Percentiles rank a stretch among this genome's conserved stretches.
These are phyloP conservation scores for Cercospora beticola DNA, from an alignment of 2,329 filamentous ascomycete genomes.

Conservation along the genomic window DNA sequence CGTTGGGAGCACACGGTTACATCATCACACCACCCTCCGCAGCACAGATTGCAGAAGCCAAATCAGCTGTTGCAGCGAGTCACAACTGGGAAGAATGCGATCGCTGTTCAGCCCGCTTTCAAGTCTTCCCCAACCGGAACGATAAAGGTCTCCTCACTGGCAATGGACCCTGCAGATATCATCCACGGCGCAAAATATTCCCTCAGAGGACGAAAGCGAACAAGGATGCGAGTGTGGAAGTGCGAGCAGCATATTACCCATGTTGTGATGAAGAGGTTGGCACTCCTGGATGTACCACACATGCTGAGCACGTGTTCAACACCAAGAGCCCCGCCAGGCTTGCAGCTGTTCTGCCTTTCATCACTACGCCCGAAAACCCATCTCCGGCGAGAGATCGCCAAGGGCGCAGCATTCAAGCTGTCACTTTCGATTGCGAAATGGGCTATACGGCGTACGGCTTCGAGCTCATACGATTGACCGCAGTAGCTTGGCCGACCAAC, in stretches of 20 bases:
- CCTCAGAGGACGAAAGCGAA: slow-evolving; percentile 58
- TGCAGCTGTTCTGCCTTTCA: slow-evolving; percentile 76
- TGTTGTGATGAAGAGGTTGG: slow-evolving; percentile 79
- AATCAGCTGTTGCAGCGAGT: slow-evolving; percentile 62
- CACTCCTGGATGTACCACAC: slow-evolving; percentile 72
- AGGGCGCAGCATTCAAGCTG: slow-evolving; percentile 52
- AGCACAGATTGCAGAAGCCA: slow-evolving; percentile 65
- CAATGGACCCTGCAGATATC: slow-evolving; percentile 76
- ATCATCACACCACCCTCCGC: slow-evolving; percentile 66
- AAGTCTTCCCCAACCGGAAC: slow-evolving; percentile 84
- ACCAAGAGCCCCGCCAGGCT: slow-evolving; percentile 72
- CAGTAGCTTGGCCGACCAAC: slow-evolving; percentile 79
- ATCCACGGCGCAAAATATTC: slow-evolving; percentile 70
- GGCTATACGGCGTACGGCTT: slow-evolving; percentile 86
- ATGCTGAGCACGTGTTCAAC: slow-evolving; percentile 82
- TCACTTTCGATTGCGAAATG: slow-evolving; percentile 97
- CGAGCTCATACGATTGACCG: slow-evolving; percentile 86
- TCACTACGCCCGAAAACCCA: slow-evolving; percentile 68
- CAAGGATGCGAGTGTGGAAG: slow-evolving; percentile 49
- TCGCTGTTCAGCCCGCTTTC: slow-evolving; percentile 80
- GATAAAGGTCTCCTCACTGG: slow-evolving; percentile 74
- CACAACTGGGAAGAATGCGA: slow-evolving; percentile 86
- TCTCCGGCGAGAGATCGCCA: slow-evolving; percentile 44
- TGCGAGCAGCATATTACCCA: slow-evolving; percentile 62
- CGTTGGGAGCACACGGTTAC: slow-evolving; percentile 71